Evolutionary conservation across 2,329 filamentous ascomycete species (phyloP).

Genomic region (Blastomyces emzantsi): DNA sequence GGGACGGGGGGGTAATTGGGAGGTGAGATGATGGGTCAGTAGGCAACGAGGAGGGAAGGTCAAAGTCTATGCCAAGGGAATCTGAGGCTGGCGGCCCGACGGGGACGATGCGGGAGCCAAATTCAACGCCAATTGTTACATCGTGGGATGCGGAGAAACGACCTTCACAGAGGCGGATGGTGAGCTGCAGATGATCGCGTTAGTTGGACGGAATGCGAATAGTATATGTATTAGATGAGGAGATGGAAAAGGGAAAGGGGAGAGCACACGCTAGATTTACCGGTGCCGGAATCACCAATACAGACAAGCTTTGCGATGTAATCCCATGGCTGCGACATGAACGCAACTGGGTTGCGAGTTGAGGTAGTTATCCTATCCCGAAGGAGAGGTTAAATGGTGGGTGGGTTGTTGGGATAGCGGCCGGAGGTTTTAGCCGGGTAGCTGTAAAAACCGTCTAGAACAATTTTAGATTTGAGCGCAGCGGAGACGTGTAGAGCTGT

Average conservation of each 20-base stretch:
- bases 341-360: slow-evolving; percentile 17
- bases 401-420: background rate
- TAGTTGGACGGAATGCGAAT: background rate
- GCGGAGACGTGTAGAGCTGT: background rate
- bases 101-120: slow-evolving; percentile 84
- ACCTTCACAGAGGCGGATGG: slow-evolving; percentile 91
- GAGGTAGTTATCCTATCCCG: background rate
- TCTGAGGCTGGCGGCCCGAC: slow-evolving; percentile 72
- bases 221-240: background rate
- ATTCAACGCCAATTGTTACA: slow-evolving; percentile 95
- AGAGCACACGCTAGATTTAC: slow-evolving; percentile 64
- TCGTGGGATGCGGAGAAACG: slow-evolving; percentile 92
- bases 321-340: slow-evolving; percentile 66
- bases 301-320: slow-evolving; percentile 99
- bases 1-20: slow-evolving; percentile 8
- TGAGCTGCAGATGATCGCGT: slow-evolving; percentile 49
- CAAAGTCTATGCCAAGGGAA: slow-evolving; percentile 45
- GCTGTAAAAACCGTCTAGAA: too few species aligned
- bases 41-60: slow-evolving; percentile 9
- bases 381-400: background rate
- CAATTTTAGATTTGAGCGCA: background rate
- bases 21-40: slow-evolving; percentile 2
- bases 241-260: slow-evolving; percentile 13
- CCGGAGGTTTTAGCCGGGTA: background rate
- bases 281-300: slow-evolving; percentile 92